phyloP scores from a whole-genome alignment of 345 rosid species.

The Streptanthus diversifolius region DNA sequence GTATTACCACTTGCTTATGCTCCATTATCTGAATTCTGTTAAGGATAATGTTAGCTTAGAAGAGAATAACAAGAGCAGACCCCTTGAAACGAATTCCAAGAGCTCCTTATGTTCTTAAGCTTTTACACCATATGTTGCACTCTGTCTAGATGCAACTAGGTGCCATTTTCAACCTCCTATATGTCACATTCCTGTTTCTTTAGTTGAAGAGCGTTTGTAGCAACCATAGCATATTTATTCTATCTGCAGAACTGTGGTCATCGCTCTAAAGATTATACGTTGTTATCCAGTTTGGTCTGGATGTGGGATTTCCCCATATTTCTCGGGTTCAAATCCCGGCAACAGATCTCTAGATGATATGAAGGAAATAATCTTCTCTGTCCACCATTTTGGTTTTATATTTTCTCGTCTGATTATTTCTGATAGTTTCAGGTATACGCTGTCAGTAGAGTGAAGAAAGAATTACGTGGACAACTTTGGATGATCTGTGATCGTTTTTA shows the following conservation, averaged over 20 bases:
- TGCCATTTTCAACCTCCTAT: neutral
- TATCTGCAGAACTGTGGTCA: slow-evolving; percentile 1
- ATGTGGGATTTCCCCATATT: slow-evolving; percentile 64
- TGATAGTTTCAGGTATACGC: slow-evolving; percentile 16
- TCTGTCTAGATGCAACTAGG: slow-evolving; percentile 9
- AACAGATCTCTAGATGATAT: slow-evolving; percentile 38
- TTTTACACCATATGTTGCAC: neutral
- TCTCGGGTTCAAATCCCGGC: slow-evolving; percentile 76
- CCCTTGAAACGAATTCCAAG: neutral
- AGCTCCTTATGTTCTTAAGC: neutral
- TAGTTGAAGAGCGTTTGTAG: neutral
- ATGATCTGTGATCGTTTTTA: slow-evolving; percentile 11
- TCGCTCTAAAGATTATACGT: slow-evolving; percentile 34
- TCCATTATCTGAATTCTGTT: slow-evolving; percentile 7
- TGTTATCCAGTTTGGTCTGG: slow-evolving; percentile 71
- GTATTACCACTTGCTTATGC: neutral
- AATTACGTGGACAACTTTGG: slow-evolving; percentile 6
- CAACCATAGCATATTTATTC: neutral
- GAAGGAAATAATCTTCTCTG: slow-evolving; percentile 8
- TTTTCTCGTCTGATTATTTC: slow-evolving; percentile 17
- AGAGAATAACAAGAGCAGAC: neutral
- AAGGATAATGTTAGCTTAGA: neutral
- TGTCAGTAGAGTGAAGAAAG: slow-evolving; percentile 15
- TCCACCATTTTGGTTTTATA: slow-evolving; percentile 14
- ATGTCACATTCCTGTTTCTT: slow-evolving; percentile 5